Evolutionary conservation across 176 grass and related monocot genomes (phyloP), one percentile per base, ranked within the genome.

Genomic region (Zizania latifolia): DNA sequence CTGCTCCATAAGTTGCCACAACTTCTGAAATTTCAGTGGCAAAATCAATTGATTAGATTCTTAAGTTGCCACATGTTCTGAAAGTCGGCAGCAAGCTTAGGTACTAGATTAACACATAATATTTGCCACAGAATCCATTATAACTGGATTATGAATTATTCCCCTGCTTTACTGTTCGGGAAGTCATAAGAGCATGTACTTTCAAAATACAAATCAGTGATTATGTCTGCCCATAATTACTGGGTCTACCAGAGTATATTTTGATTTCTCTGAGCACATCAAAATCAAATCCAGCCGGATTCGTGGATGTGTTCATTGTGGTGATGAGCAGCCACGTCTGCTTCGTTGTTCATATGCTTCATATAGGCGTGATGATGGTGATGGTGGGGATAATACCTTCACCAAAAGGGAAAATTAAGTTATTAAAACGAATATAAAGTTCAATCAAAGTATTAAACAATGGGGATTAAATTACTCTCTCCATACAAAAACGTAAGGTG

Each of bases 251-350:
- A 19, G 46, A 9, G 6, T 3, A 9, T 51, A 6, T n/a, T 51
- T 51, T 43, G 40, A 36, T 70, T 59, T 31, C 34, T 36, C 70
- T 6, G 63, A 71, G 14, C 5, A 4, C 38, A 11, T 86, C 72
- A n/a, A n/a, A n/a, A n/a, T n/a, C n/a, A 86, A 10, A 82, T 86
- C 84, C 84, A 86, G 16, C 78, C 84, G 3, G 83, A 70, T n/a
- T n/a, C 36, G 35, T n/a, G 57, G 2, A 32, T 38, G 38, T 68
- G 83, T 26, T 29, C 83, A 12, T 30, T 65, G 17, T 30, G 22
- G 38, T 31, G 38, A 2, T 68, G 71, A 29, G 51, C 59, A 34
- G 16, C 45, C 65, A 87, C 65, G 66, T 71, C 78, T 51, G 45
- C 46, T 22, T 77, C 65, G 3, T 58, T 70, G 65, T 65, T 82